phyloP scores from a whole-genome alignment of 441 rosid species.

The Biscutella auriculata region DNA sequence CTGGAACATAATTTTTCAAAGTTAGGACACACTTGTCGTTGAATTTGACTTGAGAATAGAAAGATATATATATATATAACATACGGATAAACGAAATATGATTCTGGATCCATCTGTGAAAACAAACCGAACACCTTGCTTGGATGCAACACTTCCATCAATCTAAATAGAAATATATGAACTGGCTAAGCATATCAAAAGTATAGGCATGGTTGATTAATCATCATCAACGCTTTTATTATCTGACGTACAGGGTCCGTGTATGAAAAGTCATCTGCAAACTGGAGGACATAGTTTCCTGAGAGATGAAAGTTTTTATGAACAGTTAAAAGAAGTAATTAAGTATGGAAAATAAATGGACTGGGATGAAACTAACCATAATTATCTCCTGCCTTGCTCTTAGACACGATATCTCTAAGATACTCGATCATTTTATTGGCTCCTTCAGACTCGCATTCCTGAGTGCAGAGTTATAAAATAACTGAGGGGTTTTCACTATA shows the following conservation, averaged over 20 bases:
- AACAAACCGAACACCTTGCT: slow-evolving; percentile 88
- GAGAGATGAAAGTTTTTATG: slow-evolving; percentile 15
- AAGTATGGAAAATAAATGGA: background rate
- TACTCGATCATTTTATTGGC: slow-evolving; percentile 71
- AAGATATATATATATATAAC: slow-evolving; percentile 18
- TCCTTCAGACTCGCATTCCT: slow-evolving; percentile 93
- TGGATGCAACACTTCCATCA: slow-evolving; percentile 78
- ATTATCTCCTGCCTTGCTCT: slow-evolving; percentile 57
- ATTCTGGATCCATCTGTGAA: slow-evolving; percentile 84
- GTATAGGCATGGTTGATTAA: background rate
- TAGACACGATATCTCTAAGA: slow-evolving; percentile 63
- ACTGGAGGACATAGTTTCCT: slow-evolving; percentile 64
- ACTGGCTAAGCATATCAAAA: background rate
- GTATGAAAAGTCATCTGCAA: slow-evolving; percentile 85
- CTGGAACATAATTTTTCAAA: slow-evolving; percentile 21
- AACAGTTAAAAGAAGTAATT: slow-evolving; percentile 2
- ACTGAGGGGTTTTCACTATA: slow-evolving; percentile 12
- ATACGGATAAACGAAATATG: slow-evolving; percentile 71
- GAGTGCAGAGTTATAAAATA: slow-evolving; percentile 10
- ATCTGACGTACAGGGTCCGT: slow-evolving; percentile 75
- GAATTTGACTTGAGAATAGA: background rate
- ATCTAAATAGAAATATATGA: slow-evolving; percentile 35
- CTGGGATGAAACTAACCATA: slow-evolving; percentile 40
- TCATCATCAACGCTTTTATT: background rate
- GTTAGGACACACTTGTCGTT: background rate